Base-by-base conservation (phyloP, 2,329 filamentous ascomycete genomes). In the Phyllosticta citriasiana region DNA sequence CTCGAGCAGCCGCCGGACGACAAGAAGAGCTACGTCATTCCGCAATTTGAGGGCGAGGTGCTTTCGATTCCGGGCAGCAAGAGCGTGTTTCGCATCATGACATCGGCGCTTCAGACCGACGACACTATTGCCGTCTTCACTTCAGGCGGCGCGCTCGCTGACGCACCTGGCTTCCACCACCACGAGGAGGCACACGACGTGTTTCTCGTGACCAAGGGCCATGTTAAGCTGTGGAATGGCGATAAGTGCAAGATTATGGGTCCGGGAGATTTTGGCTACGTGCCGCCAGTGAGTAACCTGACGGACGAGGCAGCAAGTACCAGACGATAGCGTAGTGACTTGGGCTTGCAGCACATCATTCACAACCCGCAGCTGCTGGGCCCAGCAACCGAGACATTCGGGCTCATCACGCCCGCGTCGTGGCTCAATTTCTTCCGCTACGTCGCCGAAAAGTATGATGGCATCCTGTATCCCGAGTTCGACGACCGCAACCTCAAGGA, bases 371-470 rank as follows among this genome's bases (percentile, higher is more conserved):
- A 83, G 60, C 72, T 82, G 26, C 71, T 82, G 1, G 80, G 80
- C 1, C 75, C 79, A 0, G 79, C 84, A 63, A 81, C 80, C 2
- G 82, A 84, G 64, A 77, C 77, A 22, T 70, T 81, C 1, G 81
- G 82, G 14, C 69, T 85, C 3, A 79, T 84, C 27, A 79, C 80
- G 0, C 82, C 82, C 0, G 82, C 81, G 4, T 81, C 82, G 66
- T 84, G 82, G 82, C 73, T 83, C 27, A 81, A 84, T 65, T 84
- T 85, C 72, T 85, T 84, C 72, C 77, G 82, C 57, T 80, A 82
- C 66, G 77, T 84, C 7, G 77, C 77, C 27, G 82, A 84, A 67
- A 73, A 78, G 0, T 84, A 79, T 61, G 64, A 71, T 3, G 81
- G 82, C 0, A 65, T 79, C 0, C 64, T 83, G 19, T 76, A 81